phyloP scores from a whole-genome alignment of 2,329 filamentous ascomycete species.

The Coniochaeta sp. region DNA sequence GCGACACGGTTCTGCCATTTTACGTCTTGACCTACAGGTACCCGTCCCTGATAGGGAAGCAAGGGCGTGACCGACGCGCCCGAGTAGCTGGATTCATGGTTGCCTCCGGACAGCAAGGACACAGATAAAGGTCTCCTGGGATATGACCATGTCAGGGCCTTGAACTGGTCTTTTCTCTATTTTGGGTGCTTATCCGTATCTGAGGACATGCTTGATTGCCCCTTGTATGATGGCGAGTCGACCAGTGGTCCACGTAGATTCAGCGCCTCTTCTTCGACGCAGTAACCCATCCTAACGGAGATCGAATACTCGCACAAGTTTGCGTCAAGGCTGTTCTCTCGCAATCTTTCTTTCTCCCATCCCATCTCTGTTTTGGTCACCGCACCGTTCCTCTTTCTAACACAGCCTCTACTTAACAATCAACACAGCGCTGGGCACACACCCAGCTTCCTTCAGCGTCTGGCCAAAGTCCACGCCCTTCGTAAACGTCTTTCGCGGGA shows the following conservation, averaged over 20 bases:
- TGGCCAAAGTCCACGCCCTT: constrained; percentile 71
- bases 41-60: no score
- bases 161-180: neutral
- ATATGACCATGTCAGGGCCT: neutral
- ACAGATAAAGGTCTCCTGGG: neutral
- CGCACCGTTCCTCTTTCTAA: neutral
- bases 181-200: neutral
- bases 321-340: neutral
- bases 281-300: no score
- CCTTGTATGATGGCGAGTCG: neutral
- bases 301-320: no score
- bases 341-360: neutral
- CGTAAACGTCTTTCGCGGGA: constrained; percentile 66
- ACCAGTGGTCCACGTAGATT: neutral
- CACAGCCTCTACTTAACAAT: constrained; percentile 52
- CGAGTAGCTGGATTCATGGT: neutral
- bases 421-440: constrained; percentile 85
- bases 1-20: no score
- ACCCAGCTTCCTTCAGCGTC: constrained; percentile 84
- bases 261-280: no score
- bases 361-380: neutral
- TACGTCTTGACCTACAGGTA: neutral
- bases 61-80: neutral
- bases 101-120: neutral
- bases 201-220: neutral